phyloP scores from a whole-genome alignment of 1,284 basidiomycete species.

The Flammula alnicola region DNA sequence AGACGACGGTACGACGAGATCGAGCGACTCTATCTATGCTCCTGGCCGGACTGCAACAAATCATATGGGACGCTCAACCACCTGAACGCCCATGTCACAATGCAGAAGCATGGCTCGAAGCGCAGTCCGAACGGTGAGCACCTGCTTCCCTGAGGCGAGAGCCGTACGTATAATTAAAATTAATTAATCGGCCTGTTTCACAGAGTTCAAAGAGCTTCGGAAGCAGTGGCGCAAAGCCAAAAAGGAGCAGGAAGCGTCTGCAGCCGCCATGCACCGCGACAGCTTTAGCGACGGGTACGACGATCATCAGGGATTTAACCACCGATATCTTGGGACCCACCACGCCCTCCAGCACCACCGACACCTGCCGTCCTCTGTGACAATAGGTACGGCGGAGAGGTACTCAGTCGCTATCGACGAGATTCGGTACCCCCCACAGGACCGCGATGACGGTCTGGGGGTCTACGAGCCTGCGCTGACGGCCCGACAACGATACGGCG shows the following conservation, averaged over 20 bases:
- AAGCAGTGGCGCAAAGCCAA: conserved; percentile 95
- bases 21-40: conserved; percentile 88
- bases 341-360: conserved; percentile 26
- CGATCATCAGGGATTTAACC: conserved; percentile 27
- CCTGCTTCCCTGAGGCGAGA: conserved; percentile 4
- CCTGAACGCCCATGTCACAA: conserved; percentile 89
- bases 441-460: conserved; percentile 34
- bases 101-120: conserved; percentile 90
- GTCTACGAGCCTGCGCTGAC: conserved; percentile 29
- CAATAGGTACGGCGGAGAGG: conserved; percentile 33
- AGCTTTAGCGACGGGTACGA: conserved; percentile 36
- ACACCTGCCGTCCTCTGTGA: conserved; percentile 30
- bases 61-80: conserved; percentile 90
- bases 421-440: conserved; percentile 36
- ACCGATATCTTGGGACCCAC: conserved; percentile 26
- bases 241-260: conserved; percentile 63
- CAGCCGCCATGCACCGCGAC: conserved; percentile 33
- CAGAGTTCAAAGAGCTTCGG: conserved; percentile 97
- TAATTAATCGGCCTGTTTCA: conserved; percentile 22
- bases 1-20: conserved; percentile 89
- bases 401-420: conserved; percentile 36
- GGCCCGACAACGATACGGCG: conserved; percentile 34
- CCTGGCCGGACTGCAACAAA: conserved; percentile 84
- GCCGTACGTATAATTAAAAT: conserved; percentile 16
- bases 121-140: conserved; percentile 77